These are phyloP conservation scores for Elsinoe australis DNA, from an alignment of 2,329 filamentous ascomycete genomes.

Conservation along the genomic window DNA sequence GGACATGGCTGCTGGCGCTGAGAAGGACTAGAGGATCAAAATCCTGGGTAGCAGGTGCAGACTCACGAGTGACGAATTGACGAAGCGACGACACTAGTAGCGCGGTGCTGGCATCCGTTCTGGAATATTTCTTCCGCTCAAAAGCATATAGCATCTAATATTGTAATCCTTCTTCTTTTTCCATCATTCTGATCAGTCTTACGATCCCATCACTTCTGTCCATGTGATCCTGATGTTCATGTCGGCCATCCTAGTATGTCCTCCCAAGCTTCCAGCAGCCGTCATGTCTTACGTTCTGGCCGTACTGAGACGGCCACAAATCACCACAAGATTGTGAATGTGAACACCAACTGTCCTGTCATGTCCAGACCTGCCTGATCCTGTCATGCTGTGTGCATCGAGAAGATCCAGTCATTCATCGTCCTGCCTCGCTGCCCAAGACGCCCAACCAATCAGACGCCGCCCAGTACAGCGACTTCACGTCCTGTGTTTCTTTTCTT, in stretches of 20 bases:
- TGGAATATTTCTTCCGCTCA: background rate
- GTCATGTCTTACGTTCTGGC: too few species aligned
- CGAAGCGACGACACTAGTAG: constrained; percentile 5
- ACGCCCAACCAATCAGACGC: constrained; percentile 4
- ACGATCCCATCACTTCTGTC: too few species aligned
- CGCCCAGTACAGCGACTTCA: constrained; percentile 11
- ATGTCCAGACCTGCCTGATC: background rate
- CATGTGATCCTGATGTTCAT: too few species aligned
- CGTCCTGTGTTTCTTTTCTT: constrained; percentile 6
- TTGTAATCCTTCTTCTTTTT: background rate
- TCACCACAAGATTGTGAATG: too few species aligned
- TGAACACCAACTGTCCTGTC: too few species aligned
- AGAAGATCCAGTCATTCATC: constrained; percentile 1
- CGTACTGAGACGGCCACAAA: too few species aligned
- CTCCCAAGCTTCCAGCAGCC: too few species aligned
- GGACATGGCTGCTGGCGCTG: constrained; percentile 11
- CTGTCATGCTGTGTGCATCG: constrained; percentile 7
- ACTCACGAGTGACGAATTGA: constrained; percentile 43
- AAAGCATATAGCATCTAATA: constrained; percentile 1
- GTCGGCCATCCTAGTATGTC: too few species aligned
- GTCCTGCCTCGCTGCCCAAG: constrained; percentile 12
- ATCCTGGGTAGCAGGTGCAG: constrained; percentile 44
- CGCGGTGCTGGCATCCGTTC: background rate
- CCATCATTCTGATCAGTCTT: background rate
- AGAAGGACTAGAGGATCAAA: constrained; percentile 25